Evolutionary conservation across 2,329 filamentous ascomycete species (phyloP).

Genomic region (Aspergillus hiratsukae): DNA sequence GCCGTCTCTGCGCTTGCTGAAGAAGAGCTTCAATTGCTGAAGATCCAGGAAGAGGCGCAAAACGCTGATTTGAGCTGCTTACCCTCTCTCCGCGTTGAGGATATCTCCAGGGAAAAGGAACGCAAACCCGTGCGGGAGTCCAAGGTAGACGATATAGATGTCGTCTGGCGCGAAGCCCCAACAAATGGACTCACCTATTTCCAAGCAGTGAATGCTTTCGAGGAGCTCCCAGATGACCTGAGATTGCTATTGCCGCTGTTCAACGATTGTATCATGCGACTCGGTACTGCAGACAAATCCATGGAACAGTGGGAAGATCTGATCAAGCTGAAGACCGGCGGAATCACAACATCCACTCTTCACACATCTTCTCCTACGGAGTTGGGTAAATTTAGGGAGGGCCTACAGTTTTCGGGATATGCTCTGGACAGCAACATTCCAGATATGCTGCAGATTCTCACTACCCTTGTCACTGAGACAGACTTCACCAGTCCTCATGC

Average conservation of each 20-base stretch:
- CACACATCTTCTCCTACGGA: conserved; percentile 72
- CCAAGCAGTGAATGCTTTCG: conserved; percentile 75
- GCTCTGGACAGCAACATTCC: conserved; percentile 86
- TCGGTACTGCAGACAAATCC: conserved; percentile 79
- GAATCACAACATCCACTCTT: conserved; percentile 79
- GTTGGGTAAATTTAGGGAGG: conserved; percentile 68
- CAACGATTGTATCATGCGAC: conserved; percentile 84
- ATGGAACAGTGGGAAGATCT: conserved; percentile 95
- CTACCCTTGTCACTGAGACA: conserved; percentile 76
- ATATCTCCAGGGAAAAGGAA: conserved; percentile 78
- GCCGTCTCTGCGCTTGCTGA: conserved; percentile 68
- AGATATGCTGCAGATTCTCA: conserved; percentile 82
- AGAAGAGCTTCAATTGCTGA: conserved; percentile 73
- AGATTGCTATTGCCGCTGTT: conserved; percentile 83
- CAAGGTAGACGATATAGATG: conserved; percentile 58
- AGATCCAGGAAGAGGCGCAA: conserved; percentile 78
- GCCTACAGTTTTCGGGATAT: conserved; percentile 77
- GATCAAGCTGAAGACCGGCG: conserved; percentile 94
- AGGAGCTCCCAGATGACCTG: conserved; percentile 77
- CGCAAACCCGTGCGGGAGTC: conserved; percentile 61
- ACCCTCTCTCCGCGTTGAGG: conserved; percentile 80
- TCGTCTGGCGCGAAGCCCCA: conserved; percentile 87
- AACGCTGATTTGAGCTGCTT: conserved; percentile 82
- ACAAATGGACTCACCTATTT: conserved; percentile 98
- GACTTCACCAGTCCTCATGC: conserved; percentile 83